These are phyloP conservation scores for Pythium inflatum DNA, from an alignment of 352 stramenopile species.

Conservation along the genomic window DNA sequence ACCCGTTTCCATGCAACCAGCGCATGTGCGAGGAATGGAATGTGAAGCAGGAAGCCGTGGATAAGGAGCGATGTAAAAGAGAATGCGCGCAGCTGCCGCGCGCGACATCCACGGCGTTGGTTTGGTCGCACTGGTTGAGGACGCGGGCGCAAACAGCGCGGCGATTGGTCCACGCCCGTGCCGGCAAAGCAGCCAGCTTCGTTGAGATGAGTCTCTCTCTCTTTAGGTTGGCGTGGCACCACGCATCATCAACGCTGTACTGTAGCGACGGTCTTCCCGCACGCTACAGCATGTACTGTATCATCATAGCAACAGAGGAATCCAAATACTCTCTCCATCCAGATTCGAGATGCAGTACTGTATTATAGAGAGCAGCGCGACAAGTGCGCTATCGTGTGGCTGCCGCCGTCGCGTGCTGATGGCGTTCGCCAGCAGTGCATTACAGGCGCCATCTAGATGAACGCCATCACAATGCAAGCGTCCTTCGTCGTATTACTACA, in stretches of 20 bases:
- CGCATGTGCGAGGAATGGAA: neutral
- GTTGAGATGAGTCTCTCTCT: neutral
- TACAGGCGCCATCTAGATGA: too few species aligned
- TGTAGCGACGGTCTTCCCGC: neutral
- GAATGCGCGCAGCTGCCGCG: neutral
- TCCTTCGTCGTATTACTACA: too few species aligned
- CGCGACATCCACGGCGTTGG: neutral
- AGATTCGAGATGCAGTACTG: too few species aligned
- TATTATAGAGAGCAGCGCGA: too few species aligned
- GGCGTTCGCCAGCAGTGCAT: too few species aligned
- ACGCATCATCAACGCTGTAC: neutral
- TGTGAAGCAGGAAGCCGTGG: conserved; percentile 1
- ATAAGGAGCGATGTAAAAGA: conserved; percentile 9
- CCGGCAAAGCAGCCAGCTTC: neutral
- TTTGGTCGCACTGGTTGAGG: too few species aligned
- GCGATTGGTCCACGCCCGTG: neutral
- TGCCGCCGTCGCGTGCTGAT: too few species aligned
- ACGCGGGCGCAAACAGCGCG: neutral
- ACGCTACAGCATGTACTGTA: neutral
- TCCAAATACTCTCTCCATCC: neutral
- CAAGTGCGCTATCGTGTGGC: too few species aligned
- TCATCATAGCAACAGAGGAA: neutral
- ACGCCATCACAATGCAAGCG: too few species aligned
- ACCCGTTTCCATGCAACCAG: too few species aligned
- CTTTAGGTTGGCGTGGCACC: neutral